Conservation (phyloP, 31 red algal genomes). For the Asparagopsis taxiformis region DNA sequence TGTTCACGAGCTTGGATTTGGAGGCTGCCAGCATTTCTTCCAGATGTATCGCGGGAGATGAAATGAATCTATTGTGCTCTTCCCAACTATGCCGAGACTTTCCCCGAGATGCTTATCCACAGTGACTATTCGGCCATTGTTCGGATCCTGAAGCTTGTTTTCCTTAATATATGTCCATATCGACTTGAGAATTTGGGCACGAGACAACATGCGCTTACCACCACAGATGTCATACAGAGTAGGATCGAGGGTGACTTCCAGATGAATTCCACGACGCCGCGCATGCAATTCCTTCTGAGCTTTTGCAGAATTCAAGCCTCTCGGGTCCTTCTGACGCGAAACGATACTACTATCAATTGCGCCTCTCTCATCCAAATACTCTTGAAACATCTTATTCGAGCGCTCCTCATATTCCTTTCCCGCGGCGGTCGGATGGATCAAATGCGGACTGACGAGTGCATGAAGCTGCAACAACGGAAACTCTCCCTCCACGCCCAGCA, state of each 20-base stretch:
- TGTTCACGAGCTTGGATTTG: background rate
- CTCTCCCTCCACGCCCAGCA: slow-evolving; percentile 16
- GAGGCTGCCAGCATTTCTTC: background rate
- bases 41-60: background rate
- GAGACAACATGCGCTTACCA: slow-evolving; percentile 45
- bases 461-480: background rate
- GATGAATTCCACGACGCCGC: slow-evolving; percentile 33
- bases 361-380: slow-evolving; percentile 32
- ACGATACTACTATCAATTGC: slow-evolving; percentile 7
- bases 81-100: slow-evolving; percentile 9
- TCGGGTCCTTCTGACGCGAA: slow-evolving; percentile 9
- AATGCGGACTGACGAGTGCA: slow-evolving; percentile 12
- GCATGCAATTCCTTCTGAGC: slow-evolving; percentile 21
- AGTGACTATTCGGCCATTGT: slow-evolving; percentile 39
- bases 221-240: slow-evolving; percentile 56
- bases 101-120: slow-evolving; percentile 21
- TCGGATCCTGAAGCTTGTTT: slow-evolving; percentile 66
- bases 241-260: slow-evolving; percentile 17
- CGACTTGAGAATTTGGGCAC: slow-evolving; percentile 59
- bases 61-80: slow-evolving; percentile 30
- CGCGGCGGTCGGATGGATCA: slow-evolving; percentile 26
- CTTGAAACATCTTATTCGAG: slow-evolving; percentile 16
- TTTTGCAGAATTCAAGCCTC: slow-evolving; percentile 35
- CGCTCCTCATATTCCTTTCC: slow-evolving; percentile 32
- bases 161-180: slow-evolving; percentile 89